phyloP scores from a whole-genome alignment of 495 filamentous ascomycete species.

The Coniosporium apollinis region DNA sequence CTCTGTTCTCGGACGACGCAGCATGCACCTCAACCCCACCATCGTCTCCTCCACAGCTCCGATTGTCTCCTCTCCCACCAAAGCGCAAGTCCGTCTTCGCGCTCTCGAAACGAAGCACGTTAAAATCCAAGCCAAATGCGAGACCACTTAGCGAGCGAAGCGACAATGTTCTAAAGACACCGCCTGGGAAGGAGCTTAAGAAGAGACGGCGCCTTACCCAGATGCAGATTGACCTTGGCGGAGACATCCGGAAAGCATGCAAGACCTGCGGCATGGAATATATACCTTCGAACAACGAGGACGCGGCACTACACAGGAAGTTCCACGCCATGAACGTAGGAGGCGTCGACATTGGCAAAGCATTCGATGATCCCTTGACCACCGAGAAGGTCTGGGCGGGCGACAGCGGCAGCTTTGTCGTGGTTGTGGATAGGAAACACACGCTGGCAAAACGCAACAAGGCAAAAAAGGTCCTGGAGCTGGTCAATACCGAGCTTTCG shows the following conservation, averaged over 20 bases:
- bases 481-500: constrained; percentile 49
- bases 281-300: constrained; percentile 46
- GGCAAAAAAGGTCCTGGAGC: constrained; percentile 44
- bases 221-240: constrained; percentile 51
- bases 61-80: neutral
- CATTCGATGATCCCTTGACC: constrained; percentile 24
- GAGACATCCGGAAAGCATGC: constrained; percentile 42
- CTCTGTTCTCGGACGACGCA: constrained; percentile 11
- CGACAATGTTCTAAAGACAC: constrained; percentile 1
- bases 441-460: constrained; percentile 23
- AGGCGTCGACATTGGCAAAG: constrained; percentile 46
- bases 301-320: constrained; percentile 45
- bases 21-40: constrained; percentile 2
- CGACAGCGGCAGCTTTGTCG: constrained; percentile 35
- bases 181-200: neutral
- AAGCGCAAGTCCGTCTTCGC: neutral
- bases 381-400: constrained; percentile 14
- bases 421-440: constrained; percentile 39
- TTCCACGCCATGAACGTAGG: constrained; percentile 50
- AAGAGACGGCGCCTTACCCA: constrained; percentile 43
- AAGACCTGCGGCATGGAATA: constrained; percentile 55
- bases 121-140: neutral
- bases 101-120: neutral
- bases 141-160: constrained; percentile 1
- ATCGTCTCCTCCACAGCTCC: constrained; percentile 1